These are phyloP conservation scores for Rhodamnia argentea DNA, from an alignment of 345 rosid species.

Conservation along the genomic window DNA sequence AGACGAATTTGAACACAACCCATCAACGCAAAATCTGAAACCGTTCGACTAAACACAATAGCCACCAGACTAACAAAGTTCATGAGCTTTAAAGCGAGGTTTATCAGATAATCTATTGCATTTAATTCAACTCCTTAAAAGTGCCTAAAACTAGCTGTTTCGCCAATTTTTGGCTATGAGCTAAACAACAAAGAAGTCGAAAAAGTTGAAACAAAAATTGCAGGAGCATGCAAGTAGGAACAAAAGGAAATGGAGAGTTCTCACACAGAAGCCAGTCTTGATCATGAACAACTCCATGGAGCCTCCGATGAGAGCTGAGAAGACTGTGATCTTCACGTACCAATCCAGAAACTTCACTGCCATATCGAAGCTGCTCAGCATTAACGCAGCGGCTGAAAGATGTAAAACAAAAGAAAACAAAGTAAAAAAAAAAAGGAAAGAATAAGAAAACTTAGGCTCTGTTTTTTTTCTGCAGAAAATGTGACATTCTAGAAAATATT, in stretches of 20 bases:
- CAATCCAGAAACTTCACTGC: slow-evolving; percentile 61
- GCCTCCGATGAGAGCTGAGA: slow-evolving; percentile 66
- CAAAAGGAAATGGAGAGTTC: slow-evolving; percentile 24
- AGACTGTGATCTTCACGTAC: slow-evolving; percentile 77
- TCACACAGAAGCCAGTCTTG: slow-evolving; percentile 89
- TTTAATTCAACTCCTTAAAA: background rate
- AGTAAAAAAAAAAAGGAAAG: background rate
- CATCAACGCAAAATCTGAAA: background rate
- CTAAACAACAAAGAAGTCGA: background rate
- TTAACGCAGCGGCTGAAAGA: background rate
- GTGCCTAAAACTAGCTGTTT: background rate
- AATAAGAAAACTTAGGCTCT: too few species aligned
- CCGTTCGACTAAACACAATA: background rate
- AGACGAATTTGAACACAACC: background rate
- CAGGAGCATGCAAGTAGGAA: background rate
- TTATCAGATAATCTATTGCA: background rate
- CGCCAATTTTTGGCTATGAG: background rate
- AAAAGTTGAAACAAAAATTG: background rate
- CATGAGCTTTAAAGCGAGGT: background rate
- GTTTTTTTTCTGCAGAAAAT: too few species aligned
- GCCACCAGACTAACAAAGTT: too few species aligned
- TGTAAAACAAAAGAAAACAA: background rate
- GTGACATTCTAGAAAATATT: too few species aligned
- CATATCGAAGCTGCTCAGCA: background rate
- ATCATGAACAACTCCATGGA: slow-evolving; percentile 96